Evolutionary conservation across 805 yeast genomes (phyloP).

Genomic region (Priceomyces medius): DNA sequence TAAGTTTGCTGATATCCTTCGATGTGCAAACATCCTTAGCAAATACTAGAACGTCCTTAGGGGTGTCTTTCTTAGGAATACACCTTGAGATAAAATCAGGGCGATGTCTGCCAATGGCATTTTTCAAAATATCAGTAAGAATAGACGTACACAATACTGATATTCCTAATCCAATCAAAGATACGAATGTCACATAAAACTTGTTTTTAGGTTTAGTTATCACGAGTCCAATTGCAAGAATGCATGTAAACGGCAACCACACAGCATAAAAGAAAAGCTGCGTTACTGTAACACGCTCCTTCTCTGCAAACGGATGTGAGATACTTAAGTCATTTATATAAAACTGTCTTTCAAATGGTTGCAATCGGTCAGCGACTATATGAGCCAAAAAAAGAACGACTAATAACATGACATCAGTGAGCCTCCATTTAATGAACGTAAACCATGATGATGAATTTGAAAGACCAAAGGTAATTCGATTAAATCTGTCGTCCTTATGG

Average conservation of each 20-base stretch:
- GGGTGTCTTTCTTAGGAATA: constrained; percentile 59
- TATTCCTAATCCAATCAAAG: constrained; percentile 64
- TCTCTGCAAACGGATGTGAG: constrained; percentile 76
- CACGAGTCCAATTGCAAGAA: constrained; percentile 36
- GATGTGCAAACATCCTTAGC: constrained; percentile 71
- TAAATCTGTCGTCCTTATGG: constrained; percentile 19
- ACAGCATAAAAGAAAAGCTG: constrained; percentile 55
- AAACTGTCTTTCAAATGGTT: constrained; percentile 80
- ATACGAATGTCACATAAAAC: constrained; percentile 58
- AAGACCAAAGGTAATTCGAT: constrained; percentile 31
- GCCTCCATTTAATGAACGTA: constrained; percentile 25
- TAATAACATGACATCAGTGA: constrained; percentile 22
- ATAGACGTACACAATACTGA: constrained; percentile 60
- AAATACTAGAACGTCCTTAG: constrained; percentile 50
- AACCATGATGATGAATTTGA: constrained; percentile 12
- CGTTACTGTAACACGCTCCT: constrained; percentile 65
- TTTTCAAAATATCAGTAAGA: constrained; percentile 72
- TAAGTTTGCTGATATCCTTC: constrained; percentile 37
- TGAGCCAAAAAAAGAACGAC: constrained; percentile 21
- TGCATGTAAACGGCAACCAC: constrained; percentile 46
- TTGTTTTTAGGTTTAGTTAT: constrained; percentile 53
- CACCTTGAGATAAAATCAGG: constrained; percentile 93
- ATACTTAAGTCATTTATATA: constrained; percentile 71
- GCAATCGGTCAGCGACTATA: constrained; percentile 20
- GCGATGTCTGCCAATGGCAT: constrained; percentile 84